These are phyloP conservation scores for Medicago arabica DNA, from an alignment of 306 rosid genomes.

Conservation along the genomic window DNA sequence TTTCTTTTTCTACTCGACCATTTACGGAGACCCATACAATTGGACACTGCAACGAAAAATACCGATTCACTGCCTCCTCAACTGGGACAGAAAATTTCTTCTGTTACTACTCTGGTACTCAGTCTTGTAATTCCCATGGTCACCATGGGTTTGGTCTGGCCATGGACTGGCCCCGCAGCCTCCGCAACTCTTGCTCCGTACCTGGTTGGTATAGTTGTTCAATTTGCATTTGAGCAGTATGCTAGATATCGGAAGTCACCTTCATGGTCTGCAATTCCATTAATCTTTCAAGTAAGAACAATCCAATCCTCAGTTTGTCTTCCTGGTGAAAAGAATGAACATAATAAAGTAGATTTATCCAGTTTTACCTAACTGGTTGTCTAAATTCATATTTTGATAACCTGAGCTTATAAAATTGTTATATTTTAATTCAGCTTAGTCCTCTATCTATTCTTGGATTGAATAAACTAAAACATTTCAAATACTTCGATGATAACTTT, in stretches of 20 bases:
- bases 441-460: slow-evolving; percentile 21
- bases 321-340: background rate
- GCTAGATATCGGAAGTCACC: slow-evolving; percentile 85
- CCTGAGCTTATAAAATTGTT: slow-evolving; percentile 3
- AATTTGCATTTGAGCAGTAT: slow-evolving; percentile 95
- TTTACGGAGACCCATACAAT: slow-evolving; percentile 62
- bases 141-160: slow-evolving; percentile 99
- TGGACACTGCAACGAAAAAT: slow-evolving; percentile 44
- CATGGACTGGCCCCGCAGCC: slow-evolving; percentile 99
- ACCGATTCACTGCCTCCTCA: slow-evolving; percentile 54
- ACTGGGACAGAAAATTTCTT: slow-evolving; percentile 75
- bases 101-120: slow-evolving; percentile 82
- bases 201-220: slow-evolving; percentile 94
- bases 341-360: slow-evolving; percentile 1
- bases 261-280: slow-evolving; percentile 92
- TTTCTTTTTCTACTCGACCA: slow-evolving; percentile 75
- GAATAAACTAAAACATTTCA: slow-evolving; percentile 25
- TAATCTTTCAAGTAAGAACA: slow-evolving; percentile 82
- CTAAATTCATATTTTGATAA: slow-evolving; percentile 19
- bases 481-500: background rate
- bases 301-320: slow-evolving; percentile 14
- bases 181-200: slow-evolving; percentile 99
- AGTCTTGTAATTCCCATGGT: slow-evolving; percentile 97
- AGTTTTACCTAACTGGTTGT: slow-evolving; percentile 26
- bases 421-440: background rate